Base-by-base conservation (phyloP, 805 yeast species). In the Kluyveromyces wickerhamii region DNA sequence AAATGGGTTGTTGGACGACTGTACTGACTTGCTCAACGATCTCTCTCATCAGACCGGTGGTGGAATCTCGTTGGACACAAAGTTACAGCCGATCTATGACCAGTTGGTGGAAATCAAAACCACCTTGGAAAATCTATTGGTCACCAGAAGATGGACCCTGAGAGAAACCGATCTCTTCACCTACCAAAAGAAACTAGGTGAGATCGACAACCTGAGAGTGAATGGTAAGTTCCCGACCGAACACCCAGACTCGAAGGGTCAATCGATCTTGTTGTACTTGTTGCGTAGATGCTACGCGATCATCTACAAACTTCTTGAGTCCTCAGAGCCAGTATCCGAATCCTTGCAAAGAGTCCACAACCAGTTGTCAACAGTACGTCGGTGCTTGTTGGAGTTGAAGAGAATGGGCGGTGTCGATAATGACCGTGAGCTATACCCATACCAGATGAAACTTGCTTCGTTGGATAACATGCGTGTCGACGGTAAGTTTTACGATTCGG, bases 81-180 rank as follows among this genome's bases (percentile, higher is more conserved):
- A 68, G 33, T 67, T 83, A 36, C 63, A 66, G 32, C 73, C 73
- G 12, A 66, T 82, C 19, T 88, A 83, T 59, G 68, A 72, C 32
- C 68, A 73, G 39, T 65, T 92, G 44, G 63, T 72, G 20, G 73
- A 70, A 29, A 67, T 86, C 46, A 84, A 86, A 55, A 67, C 74
- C 16, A 78, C 79, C 13, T 68, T 92, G 41, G 95, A 85, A 47
- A 85, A 84, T 45, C 65, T 92, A 42, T 67, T 89, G 48, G 76
- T 92, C 29, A 92, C 98, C 3, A 78, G 96, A 59, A 74, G 98
- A 57, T 92, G 99, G 99, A 89, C 97, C 2, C 66, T 92, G 63
- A 75, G 99, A 52, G 95, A 88, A 51, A 92, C 98, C 0, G 99
- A 92, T 61, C 67, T 92, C 41, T 92, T 82, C 62, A 69, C 71